These are phyloP conservation scores for Penicillium pancosmium DNA, from an alignment of 495 filamentous ascomycete species.

Conservation along the genomic window DNA sequence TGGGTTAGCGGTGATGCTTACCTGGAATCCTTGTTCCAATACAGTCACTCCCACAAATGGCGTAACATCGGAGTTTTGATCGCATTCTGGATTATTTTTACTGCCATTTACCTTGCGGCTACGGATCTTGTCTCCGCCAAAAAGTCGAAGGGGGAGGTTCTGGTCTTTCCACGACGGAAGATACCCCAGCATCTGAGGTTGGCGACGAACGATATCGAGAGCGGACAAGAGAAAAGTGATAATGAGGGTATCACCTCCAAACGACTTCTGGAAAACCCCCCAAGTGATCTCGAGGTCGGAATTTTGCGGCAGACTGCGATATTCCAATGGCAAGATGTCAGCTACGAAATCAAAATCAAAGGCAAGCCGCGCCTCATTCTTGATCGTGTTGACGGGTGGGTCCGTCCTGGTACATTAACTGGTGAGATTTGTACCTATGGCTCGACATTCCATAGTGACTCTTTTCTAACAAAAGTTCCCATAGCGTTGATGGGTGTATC, in stretches of 20 bases:
- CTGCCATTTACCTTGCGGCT: constrained; percentile 10
- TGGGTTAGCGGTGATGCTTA: constrained; percentile 17
- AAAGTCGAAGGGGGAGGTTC: constrained; percentile 10
- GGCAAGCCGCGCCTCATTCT: constrained; percentile 70
- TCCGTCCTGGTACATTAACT: constrained; percentile 72
- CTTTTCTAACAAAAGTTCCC: too few species aligned
- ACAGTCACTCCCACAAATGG: constrained; percentile 12
- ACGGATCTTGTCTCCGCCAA: constrained; percentile 8
- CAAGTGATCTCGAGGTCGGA: neutral
- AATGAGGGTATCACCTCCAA: neutral
- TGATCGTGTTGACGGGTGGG: constrained; percentile 84
- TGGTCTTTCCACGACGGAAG: constrained; percentile 10
- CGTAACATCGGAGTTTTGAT: constrained; percentile 21
- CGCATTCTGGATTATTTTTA: constrained; percentile 10
- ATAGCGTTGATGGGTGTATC: constrained; percentile 62
- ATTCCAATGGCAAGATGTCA: constrained; percentile 70
- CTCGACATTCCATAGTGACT: too few species aligned
- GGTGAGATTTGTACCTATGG: constrained; percentile 40
- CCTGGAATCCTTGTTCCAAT: constrained; percentile 16
- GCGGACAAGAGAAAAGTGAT: constrained; percentile 6
- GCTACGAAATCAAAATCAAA: constrained; percentile 89
- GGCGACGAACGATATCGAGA: constrained; percentile 21
- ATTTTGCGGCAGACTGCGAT: neutral
- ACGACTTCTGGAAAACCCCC: neutral
- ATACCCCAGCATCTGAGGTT: constrained; percentile 24